Percentiles rank a stretch among this genome's conserved stretches.
These are phyloP conservation scores for Syzygium aromaticum DNA, from an alignment of 345 rosid genomes.

Conservation along the genomic window DNA sequence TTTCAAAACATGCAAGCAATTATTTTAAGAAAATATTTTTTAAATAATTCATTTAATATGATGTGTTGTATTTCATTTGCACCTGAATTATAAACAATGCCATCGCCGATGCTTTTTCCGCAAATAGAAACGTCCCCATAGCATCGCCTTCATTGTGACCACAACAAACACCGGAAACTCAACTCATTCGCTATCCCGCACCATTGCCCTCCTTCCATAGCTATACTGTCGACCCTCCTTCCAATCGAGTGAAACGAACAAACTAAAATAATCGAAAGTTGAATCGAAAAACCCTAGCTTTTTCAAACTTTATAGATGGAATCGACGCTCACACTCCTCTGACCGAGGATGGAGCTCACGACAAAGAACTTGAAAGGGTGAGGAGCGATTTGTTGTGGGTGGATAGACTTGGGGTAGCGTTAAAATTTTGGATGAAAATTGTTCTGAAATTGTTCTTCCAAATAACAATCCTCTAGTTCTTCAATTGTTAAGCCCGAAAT, in stretches of 20 bases:
- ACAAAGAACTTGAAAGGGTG: not conserved
- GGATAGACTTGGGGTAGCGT: too few species aligned
- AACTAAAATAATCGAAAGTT: not conserved
- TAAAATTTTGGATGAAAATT: not conserved
- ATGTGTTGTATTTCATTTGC: not conserved
- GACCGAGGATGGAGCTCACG: not conserved
- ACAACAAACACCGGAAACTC: not conserved
- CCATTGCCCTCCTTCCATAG: not conserved
- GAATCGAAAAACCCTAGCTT: not conserved
- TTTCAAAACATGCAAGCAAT: too few species aligned
- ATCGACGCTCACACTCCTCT: not conserved
- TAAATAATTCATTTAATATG: too few species aligned
- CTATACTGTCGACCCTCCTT: not conserved
- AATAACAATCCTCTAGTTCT: not conserved
- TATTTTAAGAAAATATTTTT: too few species aligned
- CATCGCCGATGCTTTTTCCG: not conserved
- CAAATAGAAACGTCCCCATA: not conserved
- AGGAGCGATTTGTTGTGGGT: not conserved
- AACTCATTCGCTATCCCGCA: not conserved
- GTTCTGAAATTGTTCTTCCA: not conserved
- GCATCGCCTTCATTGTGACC: not conserved
- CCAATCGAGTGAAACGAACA: not conserved
- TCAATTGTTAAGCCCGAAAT: not conserved
- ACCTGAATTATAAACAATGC: not conserved
- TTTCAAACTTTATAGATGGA: too few species aligned